These are phyloP conservation scores for Aspergillus sp. DNA, from an alignment of 2,329 filamentous ascomycete species.

Conservation along the genomic window DNA sequence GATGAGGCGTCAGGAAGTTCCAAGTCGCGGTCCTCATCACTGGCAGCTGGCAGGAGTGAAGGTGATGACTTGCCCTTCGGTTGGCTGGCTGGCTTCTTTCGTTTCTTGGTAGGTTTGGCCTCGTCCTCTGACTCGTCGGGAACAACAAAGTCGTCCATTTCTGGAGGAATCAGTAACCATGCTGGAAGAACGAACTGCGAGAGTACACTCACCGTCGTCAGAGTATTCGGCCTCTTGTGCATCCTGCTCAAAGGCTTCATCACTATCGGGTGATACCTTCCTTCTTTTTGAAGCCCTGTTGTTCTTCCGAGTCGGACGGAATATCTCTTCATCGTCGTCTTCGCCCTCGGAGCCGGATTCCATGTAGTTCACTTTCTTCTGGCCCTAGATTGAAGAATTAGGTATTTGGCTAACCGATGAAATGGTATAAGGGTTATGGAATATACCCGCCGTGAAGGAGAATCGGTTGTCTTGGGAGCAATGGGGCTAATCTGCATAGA, in stretches of 20 bases:
- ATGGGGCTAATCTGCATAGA: conserved; percentile 48
- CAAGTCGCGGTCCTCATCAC: conserved; percentile 60
- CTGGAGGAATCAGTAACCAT: conserved; percentile 46
- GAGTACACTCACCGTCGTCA: conserved; percentile 53
- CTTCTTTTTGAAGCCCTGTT: conserved; percentile 59
- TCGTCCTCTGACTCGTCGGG: conserved; percentile 82
- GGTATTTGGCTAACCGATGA: background rate
- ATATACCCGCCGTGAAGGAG: conserved; percentile 78
- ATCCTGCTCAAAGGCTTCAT: conserved; percentile 67
- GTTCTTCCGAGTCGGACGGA: conserved; percentile 58
- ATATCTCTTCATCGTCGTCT: conserved; percentile 72
- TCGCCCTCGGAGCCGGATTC: conserved; percentile 78
- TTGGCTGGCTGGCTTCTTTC: conserved; percentile 65
- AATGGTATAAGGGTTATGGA: conserved; percentile 9
- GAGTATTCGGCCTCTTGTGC: conserved; percentile 52
- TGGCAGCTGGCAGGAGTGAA: conserved; percentile 51
- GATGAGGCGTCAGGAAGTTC: conserved; percentile 58
- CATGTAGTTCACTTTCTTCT: conserved; percentile 72
- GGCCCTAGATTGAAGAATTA: conserved; percentile 48
- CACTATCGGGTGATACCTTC: conserved; percentile 69
- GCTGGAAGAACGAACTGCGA: background rate
- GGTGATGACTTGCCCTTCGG: conserved; percentile 40
- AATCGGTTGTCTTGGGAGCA: conserved; percentile 56
- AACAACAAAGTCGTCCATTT: conserved; percentile 86
- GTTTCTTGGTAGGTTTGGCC: conserved; percentile 67